Base-by-base conservation (phyloP, 164 flowering plant genomes). In the grape (Vitis vinifera) region DNA sequence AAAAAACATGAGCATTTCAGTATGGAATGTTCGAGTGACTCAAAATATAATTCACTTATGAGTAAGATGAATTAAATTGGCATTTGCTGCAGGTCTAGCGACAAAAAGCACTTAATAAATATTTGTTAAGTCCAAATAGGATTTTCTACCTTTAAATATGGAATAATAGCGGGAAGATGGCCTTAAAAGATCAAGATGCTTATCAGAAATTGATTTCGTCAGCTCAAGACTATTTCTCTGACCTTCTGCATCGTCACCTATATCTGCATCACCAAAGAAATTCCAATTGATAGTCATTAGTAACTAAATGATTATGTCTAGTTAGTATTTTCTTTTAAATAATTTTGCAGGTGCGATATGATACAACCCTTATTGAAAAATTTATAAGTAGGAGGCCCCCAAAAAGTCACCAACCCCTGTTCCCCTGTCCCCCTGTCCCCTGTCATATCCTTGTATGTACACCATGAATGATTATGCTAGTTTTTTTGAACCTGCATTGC, bases 171-270 rank as follows among this genome's bases (percentile, higher is more conserved):
- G 89, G 71, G 90, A 86, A 16, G 90, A 77, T 55, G 93, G 90
- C 79, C 91, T 88, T 81, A 83, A 78, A 72, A 88, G 89, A 73
- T 89, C 88, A 72, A 66, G 72, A 75, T 83, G 89, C 83, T 87
- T 89, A 59, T 82, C 89, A 50, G 93, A 77, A 70, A 67, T 84
- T 53, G 88, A 69, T 81, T 68, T 86, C 59, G 73, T 87, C 85
- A 89, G 62, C 77, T 89, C 91, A 73, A 84, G 62, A 48, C 75
- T 84, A 70, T 75, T 83, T 72, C 79, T 84, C 61, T 79, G 63
- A 73, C 77, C 71, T 65, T 73, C 80, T 66, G 77, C 68, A 74
- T 85, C 87, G 67, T 77, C 87, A 30, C 70, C 67, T 73, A 80
- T 47, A 82, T 74, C 97, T 88, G 84, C 63, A 16, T 81, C 65